Base-by-base conservation (phyloP, 169 alveolate species). In the Cryptosporidium ubiquitum region DNA sequence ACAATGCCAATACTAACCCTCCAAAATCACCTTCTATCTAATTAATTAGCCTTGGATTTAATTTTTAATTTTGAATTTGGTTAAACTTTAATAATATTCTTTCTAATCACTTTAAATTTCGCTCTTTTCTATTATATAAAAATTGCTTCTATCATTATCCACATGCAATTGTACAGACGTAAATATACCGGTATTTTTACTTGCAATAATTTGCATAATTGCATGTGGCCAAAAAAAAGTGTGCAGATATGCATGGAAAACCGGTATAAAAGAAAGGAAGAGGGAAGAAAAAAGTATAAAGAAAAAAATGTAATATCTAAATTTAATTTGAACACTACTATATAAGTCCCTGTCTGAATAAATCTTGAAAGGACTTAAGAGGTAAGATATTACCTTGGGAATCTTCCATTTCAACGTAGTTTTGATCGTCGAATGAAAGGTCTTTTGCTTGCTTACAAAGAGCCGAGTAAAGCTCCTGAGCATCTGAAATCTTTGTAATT, bases 311-410 rank as follows among this genome's bases (percentile, higher is more conserved):
- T 33, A 64, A 35, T 16, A 7, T 33, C 33, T 64, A 29, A 64
- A 18, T 7, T 33, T 64, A 31, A 29, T 37, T 64, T 7, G 31
- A 0, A 26, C 1, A 2, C 44, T 35, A 16, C 42, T 91, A 94
- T 58, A 96, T 93, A 58, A 96, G 93, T 47, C 99, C 99, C 91
- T 97, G 98, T 79, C 97, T 93, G 86, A 95, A 93, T 75, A 98
- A 93, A 91, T 97, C 99, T 60, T 94, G 95, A 71, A 95, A 96
- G 71, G 98, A 96, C 86, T 96, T 97, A 84, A 96, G 95, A 64
- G 93, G 96, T 94, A 97, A 92, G 31, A 98, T 96, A 84, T 98
- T 98, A 10, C 99, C 99, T 75, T 97, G 96, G 5, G 97, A 92
- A 95, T 98, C 99, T 85, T 98, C 99, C 92, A 97, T 97, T 91